These are phyloP conservation scores for Myxozyma neotropica DNA, from an alignment of 805 yeast species.

Conservation along the genomic window DNA sequence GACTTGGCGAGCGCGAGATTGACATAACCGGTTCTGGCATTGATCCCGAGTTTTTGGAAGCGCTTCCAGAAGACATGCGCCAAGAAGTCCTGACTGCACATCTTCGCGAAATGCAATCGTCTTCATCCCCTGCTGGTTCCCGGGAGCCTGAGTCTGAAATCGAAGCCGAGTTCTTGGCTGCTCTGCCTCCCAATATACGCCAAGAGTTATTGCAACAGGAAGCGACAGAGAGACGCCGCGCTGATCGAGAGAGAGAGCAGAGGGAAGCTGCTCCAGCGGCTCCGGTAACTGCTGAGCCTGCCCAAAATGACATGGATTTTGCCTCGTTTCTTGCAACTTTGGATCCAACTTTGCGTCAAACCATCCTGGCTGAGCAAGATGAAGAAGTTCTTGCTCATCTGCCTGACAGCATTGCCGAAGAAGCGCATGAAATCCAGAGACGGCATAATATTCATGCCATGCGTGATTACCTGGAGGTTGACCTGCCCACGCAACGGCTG, in stretches of 20 bases:
- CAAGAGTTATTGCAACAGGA: slow-evolving; percentile 41
- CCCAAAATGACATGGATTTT: slow-evolving; percentile 37
- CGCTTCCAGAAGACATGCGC: slow-evolving; percentile 89
- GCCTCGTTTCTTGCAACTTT: slow-evolving; percentile 41
- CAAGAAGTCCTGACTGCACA: slow-evolving; percentile 90
- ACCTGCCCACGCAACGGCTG: slow-evolving; percentile 4
- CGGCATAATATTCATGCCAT: slow-evolving; percentile 10
- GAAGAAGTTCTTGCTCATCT: slow-evolving; percentile 39
- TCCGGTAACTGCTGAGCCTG: slow-evolving; percentile 5
- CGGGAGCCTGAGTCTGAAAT: slow-evolving; percentile 56
- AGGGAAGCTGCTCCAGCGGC: slow-evolving; percentile 13
- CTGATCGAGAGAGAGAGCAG: slow-evolving; percentile 34
- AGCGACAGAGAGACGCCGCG: slow-evolving; percentile 36
- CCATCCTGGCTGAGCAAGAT: slow-evolving; percentile 41
- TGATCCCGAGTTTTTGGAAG: slow-evolving; percentile 87
- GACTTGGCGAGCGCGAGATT: slow-evolving; percentile 74
- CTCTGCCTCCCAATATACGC: slow-evolving; percentile 69
- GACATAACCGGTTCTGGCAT: slow-evolving; percentile 89
- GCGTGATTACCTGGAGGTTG: slow-evolving; percentile 19
- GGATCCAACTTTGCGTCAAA: slow-evolving; percentile 41
- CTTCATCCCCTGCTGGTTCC: slow-evolving; percentile 47
- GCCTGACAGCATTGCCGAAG: slow-evolving; percentile 42
- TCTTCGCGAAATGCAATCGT: slow-evolving; percentile 63
- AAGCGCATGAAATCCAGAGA: slow-evolving; percentile 39
- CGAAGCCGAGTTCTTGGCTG: slow-evolving; percentile 77